Evolutionary conservation across 441 rosid species (phyloP).

Genomic region (Adansonia rubrostipa): DNA sequence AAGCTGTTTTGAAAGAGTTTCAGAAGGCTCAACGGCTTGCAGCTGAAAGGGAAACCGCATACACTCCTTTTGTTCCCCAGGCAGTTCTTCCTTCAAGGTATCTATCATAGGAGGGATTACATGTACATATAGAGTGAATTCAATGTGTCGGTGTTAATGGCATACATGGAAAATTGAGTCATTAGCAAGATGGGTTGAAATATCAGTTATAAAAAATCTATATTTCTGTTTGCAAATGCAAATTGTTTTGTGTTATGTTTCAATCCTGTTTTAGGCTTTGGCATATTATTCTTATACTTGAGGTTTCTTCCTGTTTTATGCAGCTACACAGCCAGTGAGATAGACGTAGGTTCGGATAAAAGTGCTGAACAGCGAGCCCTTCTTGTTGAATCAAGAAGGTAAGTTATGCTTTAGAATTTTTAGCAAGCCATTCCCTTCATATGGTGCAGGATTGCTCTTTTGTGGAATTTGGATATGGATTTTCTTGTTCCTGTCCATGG

Average conservation of each 20-base stretch:
- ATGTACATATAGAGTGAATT: background rate
- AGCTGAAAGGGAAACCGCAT: slow-evolving; percentile 88
- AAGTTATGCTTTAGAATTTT: slow-evolving; percentile 22
- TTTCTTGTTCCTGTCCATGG: background rate
- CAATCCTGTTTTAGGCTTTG: slow-evolving; percentile 3
- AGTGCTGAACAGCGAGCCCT: slow-evolving; percentile 65
- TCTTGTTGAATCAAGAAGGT: slow-evolving; percentile 86
- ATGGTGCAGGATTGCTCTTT: background rate
- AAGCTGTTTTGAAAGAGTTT: slow-evolving; percentile 65
- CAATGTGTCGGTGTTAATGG: background rate
- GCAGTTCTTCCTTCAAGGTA: slow-evolving; percentile 69
- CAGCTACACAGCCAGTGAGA: slow-evolving; percentile 68
- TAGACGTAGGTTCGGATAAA: slow-evolving; percentile 50
- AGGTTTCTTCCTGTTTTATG: slow-evolving; percentile 27
- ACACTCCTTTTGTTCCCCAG: slow-evolving; percentile 79
- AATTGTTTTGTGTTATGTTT: background rate
- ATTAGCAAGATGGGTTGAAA: background rate
- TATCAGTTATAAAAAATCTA: background rate
- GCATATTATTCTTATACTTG: slow-evolving; percentile 21
- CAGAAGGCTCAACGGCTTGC: slow-evolving; percentile 80
- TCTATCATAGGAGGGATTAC: slow-evolving; percentile 8
- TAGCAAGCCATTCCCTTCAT: background rate
- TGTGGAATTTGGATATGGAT: background rate
- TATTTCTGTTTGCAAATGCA: background rate
- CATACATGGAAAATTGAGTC: slow-evolving; percentile 14